These are phyloP conservation scores for Botryobasidium botryosum DNA, from an alignment of 768 basidiomycete genomes.

Conservation along the genomic window DNA sequence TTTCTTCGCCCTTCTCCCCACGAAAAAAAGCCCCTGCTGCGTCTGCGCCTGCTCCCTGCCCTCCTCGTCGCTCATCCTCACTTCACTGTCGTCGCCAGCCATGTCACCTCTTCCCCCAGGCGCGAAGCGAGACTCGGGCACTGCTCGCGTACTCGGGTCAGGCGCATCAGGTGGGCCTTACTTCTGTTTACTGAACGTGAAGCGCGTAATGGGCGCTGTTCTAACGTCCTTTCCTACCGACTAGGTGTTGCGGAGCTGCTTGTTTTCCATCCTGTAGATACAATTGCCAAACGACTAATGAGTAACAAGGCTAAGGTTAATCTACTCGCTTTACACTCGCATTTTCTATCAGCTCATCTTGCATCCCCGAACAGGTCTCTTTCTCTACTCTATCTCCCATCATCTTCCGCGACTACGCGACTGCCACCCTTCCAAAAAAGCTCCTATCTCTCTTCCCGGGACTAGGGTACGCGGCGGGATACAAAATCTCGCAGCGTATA, in stretches of 20 bases:
- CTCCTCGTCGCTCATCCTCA: too few species aligned
- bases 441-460: conserved; percentile 93
- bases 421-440: conserved; percentile 45
- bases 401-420: conserved; percentile 75
- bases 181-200: background rate
- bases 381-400: conserved; percentile 47
- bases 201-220: background rate
- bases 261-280: conserved; percentile 93
- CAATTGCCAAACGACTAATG: conserved; percentile 97
- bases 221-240: background rate
- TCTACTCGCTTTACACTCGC: background rate
- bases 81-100: background rate
- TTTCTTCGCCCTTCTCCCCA: too few species aligned
- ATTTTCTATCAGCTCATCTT: conserved; percentile 1
- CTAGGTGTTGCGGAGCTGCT: conserved; percentile 86
- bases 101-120: conserved; percentile 35
- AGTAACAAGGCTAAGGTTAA: conserved; percentile 79
- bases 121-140: conserved; percentile 63
- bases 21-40: too few species aligned
- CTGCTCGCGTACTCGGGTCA: conserved; percentile 80
- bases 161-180: conserved; percentile 64
- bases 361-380: conserved; percentile 34
- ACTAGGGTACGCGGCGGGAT: conserved; percentile 94
- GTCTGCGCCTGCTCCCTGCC: too few species aligned
- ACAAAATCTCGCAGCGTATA: conserved; percentile 85